These are phyloP conservation scores for Volvox africanus DNA, from an alignment of 139 green algal species.

Conservation along the genomic window DNA sequence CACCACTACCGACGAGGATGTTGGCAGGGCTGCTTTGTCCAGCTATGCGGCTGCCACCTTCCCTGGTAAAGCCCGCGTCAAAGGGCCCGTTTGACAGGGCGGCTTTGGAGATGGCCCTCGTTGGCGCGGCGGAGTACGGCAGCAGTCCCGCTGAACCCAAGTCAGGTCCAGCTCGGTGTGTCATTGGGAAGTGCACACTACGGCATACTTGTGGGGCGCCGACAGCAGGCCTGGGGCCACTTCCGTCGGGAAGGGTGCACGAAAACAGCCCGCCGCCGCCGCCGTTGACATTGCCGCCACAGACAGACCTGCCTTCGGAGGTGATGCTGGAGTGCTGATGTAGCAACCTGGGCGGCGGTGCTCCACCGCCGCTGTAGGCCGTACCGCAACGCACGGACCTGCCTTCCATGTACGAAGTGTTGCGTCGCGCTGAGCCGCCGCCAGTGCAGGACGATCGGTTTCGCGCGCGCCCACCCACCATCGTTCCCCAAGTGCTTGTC, in stretches of 20 bases:
- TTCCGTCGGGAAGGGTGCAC: not conserved
- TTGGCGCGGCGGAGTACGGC: not conserved
- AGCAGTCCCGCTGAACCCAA: not conserved
- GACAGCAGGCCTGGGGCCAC: not conserved
- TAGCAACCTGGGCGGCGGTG: not conserved
- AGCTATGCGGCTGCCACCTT: not conserved
- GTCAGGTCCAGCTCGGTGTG: not conserved
- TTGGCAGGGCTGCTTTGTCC: not conserved
- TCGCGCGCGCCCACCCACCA: not conserved
- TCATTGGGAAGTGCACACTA: constrained; percentile 11
- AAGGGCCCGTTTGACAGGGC: not conserved
- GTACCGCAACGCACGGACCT: constrained; percentile 12
- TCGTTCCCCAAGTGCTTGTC: constrained; percentile 6
- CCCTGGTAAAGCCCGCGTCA: too few species aligned
- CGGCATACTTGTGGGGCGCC: not conserved
- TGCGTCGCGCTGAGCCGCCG: not conserved
- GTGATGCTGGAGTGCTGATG: not conserved
- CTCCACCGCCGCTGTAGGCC: not conserved
- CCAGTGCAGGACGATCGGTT: not conserved
- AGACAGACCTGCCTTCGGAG: not conserved
- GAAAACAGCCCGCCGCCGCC: not conserved
- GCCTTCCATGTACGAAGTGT: not conserved
- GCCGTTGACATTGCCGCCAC: not conserved
- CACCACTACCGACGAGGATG: not conserved
- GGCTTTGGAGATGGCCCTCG: not conserved